These are phyloP conservation scores for Mytilinidion resinicola DNA, from an alignment of 495 filamentous ascomycete species.

Conservation along the genomic window DNA sequence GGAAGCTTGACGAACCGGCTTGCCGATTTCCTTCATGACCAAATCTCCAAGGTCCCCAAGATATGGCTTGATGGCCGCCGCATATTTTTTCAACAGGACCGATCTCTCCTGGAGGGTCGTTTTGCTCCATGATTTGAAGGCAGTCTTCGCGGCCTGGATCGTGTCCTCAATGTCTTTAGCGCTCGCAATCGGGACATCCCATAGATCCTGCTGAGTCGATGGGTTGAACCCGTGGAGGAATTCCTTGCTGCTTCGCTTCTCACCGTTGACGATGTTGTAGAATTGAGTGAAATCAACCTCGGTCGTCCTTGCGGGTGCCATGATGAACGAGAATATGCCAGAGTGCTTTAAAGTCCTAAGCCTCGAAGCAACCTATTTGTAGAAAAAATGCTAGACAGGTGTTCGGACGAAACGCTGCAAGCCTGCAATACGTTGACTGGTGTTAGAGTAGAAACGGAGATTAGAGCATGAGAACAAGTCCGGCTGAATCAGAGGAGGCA, in stretches of 20 bases:
- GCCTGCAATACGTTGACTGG: no score
- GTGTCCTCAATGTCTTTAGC: slow-evolving; percentile 51
- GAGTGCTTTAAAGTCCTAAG: no score
- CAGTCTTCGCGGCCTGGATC: slow-evolving; percentile 42
- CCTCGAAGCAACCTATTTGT: no score
- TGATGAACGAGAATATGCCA: slow-evolving; percentile 13
- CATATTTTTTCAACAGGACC: slow-evolving; percentile 48
- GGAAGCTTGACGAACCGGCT: slow-evolving; percentile 40
- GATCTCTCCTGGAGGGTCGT: slow-evolving; percentile 50
- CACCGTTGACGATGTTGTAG: slow-evolving; percentile 47
- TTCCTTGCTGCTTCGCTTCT: slow-evolving; percentile 31
- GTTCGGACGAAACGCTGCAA: no score
- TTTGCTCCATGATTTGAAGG: slow-evolving; percentile 48
- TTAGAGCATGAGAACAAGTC: no score
- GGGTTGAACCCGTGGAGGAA: slow-evolving; percentile 47
- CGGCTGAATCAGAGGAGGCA: no score
- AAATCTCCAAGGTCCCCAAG: slow-evolving; percentile 43
- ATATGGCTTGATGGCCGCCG: slow-evolving; percentile 43
- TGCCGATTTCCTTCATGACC: slow-evolving; percentile 53
- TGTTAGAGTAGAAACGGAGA: no score
- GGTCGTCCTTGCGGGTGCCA: slow-evolving; percentile 38
- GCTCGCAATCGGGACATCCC: slow-evolving; percentile 49
- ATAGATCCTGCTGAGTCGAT: slow-evolving; percentile 44
- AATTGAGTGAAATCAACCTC: slow-evolving; percentile 39
- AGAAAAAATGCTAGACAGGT: no score